These are phyloP conservation scores for Haberlea rhodopensis DNA, from an alignment of 257 asterid species.

Conservation along the genomic window DNA sequence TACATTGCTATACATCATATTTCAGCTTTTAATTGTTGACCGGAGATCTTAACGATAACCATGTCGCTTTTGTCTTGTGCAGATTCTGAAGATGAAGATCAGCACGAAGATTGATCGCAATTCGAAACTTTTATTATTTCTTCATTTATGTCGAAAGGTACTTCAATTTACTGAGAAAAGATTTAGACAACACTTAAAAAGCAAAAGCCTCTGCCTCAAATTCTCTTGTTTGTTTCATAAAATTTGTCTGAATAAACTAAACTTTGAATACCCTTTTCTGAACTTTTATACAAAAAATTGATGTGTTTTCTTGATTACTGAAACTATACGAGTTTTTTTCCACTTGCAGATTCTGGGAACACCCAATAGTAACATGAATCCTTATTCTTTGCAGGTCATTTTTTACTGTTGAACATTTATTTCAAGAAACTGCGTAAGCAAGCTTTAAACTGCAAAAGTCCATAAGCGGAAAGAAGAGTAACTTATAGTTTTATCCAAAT, in stretches of 20 bases:
- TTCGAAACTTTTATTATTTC: not conserved
- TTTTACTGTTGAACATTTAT: not conserved
- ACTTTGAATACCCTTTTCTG: not conserved
- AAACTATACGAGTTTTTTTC: not conserved
- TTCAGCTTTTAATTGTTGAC: not conserved
- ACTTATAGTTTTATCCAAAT: not conserved
- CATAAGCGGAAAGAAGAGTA: not conserved
- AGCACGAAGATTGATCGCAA: conserved; percentile 57
- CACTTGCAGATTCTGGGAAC: not conserved
- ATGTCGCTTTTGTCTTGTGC: conserved; percentile 22
- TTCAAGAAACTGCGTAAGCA: not conserved
- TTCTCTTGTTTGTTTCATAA: not conserved
- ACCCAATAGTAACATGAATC: not conserved
- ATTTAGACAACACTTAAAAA: no score
- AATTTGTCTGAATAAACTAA: not conserved
- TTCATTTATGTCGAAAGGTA: conserved; percentile 12
- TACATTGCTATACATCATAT: not conserved
- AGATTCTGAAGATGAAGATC: conserved; percentile 82
- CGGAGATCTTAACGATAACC: not conserved
- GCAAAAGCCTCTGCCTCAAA: no score
- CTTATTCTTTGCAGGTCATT: not conserved
- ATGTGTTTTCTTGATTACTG: not conserved
- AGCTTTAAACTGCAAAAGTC: not conserved
- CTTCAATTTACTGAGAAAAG: not conserved
- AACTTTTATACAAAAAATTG: no score